Base-by-base conservation (phyloP, 2,329 filamentous ascomycete species). In the Nannizziopsis barbatae region DNA sequence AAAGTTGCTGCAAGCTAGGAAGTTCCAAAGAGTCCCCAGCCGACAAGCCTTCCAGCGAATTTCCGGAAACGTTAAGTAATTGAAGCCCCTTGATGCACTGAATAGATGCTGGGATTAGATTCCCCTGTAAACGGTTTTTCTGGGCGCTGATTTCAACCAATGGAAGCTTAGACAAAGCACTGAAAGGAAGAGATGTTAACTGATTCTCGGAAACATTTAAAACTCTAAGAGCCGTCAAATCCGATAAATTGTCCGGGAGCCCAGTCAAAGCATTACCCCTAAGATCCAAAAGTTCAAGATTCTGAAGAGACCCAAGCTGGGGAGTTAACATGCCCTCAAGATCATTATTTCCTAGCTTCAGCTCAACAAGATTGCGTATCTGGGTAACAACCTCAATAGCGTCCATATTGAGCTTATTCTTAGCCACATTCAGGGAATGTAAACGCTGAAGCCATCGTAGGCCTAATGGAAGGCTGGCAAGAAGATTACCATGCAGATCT, bases 401-500 rank as follows among this genome's bases (percentile, higher is more conserved):
- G 44, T 79, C 75, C 60, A 86, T 52, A 32, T 40, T 86, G 20
- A 98, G 76, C 49, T 81, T 80, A 59, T 96, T 96, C 47, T 86
- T 82, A 5, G 87, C 85, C 59, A 98, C 65, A 57, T 96, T 95
- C 42, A 98, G 71, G 2, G 79, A 83, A 1, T 86, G 89, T 47
- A 98, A 73, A 52, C 82, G 71, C 42, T 80, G 74, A 33, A 96
- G 72, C 45, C 81, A 75, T 54, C 85, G 75, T 50, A 96, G 62
- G 0, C 92, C 90, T 54, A 82, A 63, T 0, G 92, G 92, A 38
- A 95, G 65, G 22, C 76, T 70, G 44, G 75, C 74, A 14, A 98
- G 71, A 39, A 79, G 66, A 60, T 98, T 98, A 15, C 87, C 86
- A 62, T 95, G 92, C 50, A 96, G 63, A 61, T 96, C 89, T 6